Evolutionary conservation across 495 filamentous ascomycete genomes (phyloP).

Genomic region (Podospora pseudopauciseta): DNA sequence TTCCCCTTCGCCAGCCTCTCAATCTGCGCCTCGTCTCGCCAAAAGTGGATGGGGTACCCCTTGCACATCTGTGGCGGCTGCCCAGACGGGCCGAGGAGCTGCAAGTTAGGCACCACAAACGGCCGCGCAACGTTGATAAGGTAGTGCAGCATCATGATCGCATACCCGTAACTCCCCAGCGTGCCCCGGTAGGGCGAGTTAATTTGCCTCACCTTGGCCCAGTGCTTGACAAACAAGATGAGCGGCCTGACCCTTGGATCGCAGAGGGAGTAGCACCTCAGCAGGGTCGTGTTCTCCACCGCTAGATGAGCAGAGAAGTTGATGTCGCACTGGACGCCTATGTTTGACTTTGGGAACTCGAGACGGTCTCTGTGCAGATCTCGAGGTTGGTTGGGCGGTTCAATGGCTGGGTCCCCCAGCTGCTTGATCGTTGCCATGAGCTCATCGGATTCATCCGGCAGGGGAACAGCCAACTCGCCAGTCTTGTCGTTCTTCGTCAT

Average conservation of each 20-base stretch:
- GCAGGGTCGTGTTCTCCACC: slow-evolving; percentile 71
- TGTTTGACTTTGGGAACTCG: slow-evolving; percentile 65
- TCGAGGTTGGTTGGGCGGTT: slow-evolving; percentile 47
- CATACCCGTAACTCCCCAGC: slow-evolving; percentile 80
- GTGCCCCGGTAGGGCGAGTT: slow-evolving; percentile 80
- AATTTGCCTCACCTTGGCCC: slow-evolving; percentile 76
- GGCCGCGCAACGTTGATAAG: slow-evolving; percentile 73
- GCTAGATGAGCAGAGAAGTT: slow-evolving; percentile 78
- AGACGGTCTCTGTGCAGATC: slow-evolving; percentile 53
- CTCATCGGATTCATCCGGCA: slow-evolving; percentile 16
- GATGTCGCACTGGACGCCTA: slow-evolving; percentile 78
- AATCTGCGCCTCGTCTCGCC: slow-evolving; percentile 64
- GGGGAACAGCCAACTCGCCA: slow-evolving; percentile 28
- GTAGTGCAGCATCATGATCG: slow-evolving; percentile 91
- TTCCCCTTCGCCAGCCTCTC: slow-evolving; percentile 46
- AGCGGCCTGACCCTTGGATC: slow-evolving; percentile 70
- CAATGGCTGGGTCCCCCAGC: slow-evolving; percentile 40
- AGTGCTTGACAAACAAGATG: slow-evolving; percentile 78
- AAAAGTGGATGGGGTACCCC: slow-evolving; percentile 62
- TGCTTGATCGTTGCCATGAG: slow-evolving; percentile 34
- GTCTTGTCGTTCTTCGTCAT: slow-evolving; percentile 11
- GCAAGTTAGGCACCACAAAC: slow-evolving; percentile 76
- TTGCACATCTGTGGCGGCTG: slow-evolving; percentile 44
- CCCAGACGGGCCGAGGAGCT: slow-evolving; percentile 49
- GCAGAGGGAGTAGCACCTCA: slow-evolving; percentile 71